Percentiles rank a stretch among this genome's conserved stretches.
Evolutionary conservation across 495 filamentous ascomycete species (phyloP).

Genomic region (Apiosordaria backusii): DNA sequence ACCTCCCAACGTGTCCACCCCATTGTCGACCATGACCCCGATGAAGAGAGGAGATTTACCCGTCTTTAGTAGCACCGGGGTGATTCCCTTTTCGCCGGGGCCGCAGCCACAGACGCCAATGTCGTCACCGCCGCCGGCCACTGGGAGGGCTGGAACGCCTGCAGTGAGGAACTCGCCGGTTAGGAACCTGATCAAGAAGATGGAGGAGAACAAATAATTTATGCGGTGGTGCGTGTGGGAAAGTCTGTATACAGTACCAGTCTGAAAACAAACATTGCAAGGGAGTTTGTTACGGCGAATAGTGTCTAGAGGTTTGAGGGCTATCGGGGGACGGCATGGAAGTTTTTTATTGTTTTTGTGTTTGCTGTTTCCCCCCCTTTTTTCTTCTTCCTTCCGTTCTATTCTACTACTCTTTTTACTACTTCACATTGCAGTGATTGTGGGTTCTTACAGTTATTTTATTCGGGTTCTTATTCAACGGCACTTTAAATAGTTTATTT

Average conservation of each 20-base stretch:
- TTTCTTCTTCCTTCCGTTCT: no score
- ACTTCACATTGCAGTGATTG: no score
- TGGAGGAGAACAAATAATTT: not conserved
- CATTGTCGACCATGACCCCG: conserved; percentile 21
- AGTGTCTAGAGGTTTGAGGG: no score
- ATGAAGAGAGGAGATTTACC: conserved; percentile 30
- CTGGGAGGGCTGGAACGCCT: not conserved
- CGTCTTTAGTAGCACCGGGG: conserved; percentile 33
- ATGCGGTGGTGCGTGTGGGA: not conserved
- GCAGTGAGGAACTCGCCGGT: not conserved
- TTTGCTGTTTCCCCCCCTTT: no score
- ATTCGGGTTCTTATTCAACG: no score
- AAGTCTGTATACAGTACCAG: not conserved
- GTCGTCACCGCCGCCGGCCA: not conserved
- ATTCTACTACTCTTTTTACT: no score
- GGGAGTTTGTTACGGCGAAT: not conserved
- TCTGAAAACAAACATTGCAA: not conserved
- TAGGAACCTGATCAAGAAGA: not conserved
- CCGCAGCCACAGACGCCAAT: not conserved
- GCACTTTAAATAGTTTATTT: no score
- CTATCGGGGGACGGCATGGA: no score
- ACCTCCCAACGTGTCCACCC: conserved; percentile 32
- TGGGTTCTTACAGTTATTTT: no score
- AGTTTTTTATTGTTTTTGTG: no score
- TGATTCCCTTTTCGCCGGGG: conserved; percentile 21